Conservation (phyloP, 179 eudicot species). For the Sideroxylon spinosum region DNA sequence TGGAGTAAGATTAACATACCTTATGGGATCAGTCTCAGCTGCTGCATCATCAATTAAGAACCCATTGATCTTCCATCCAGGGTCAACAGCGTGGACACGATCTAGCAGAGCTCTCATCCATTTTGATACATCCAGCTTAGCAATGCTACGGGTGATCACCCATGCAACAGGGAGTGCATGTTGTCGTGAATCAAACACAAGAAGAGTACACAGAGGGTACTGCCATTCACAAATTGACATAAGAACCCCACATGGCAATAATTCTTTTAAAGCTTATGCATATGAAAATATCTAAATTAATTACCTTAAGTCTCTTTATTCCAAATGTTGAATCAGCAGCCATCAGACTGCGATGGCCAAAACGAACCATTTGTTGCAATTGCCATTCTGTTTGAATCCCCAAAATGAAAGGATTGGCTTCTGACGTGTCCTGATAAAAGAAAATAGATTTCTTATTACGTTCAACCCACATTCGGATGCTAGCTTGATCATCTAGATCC, state of each 20-base stretch:
- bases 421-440: slow-evolving; percentile 73
- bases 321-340: slow-evolving; percentile 93
- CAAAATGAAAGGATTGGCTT: slow-evolving; percentile 65
- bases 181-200: slow-evolving; percentile 92
- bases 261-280: background rate
- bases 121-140: slow-evolving; percentile 70
- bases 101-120: slow-evolving; percentile 88
- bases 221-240: slow-evolving; percentile 38
- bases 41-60: slow-evolving; percentile 92
- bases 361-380: slow-evolving; percentile 89
- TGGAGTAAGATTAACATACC: slow-evolving; percentile 40
- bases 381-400: slow-evolving; percentile 99
- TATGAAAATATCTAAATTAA: slow-evolving; percentile 18
- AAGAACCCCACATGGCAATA: background rate
- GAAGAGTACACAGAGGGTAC: slow-evolving; percentile 94
- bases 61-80: slow-evolving; percentile 74
- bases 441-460: slow-evolving; percentile 80
- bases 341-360: slow-evolving; percentile 76
- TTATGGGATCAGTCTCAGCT: slow-evolving; percentile 79
- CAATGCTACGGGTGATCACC: slow-evolving; percentile 78
- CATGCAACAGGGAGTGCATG: slow-evolving; percentile 98
- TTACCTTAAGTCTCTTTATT: slow-evolving; percentile 79
- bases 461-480: slow-evolving; percentile 80
- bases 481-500: slow-evolving; percentile 91
- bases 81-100: slow-evolving; percentile 66